phyloP scores from a whole-genome alignment of 805 yeast species.

The Wickerhamiella australiensis region DNA sequence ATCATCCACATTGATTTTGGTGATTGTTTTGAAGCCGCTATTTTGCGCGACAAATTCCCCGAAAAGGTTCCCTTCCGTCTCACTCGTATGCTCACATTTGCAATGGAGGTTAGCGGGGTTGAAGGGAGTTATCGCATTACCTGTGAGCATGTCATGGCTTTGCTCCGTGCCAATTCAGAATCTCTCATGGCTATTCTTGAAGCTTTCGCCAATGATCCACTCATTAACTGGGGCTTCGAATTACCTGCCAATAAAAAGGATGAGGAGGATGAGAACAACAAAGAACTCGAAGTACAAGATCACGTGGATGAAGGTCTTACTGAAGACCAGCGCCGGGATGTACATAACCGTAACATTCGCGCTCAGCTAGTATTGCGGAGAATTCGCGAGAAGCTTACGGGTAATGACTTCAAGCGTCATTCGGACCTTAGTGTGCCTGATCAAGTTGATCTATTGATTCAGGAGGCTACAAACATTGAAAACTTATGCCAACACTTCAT shows the following conservation, averaged over 20 bases:
- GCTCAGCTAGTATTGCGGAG: conserved; percentile 82
- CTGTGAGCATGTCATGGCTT: conserved; percentile 94
- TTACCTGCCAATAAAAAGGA: conserved; percentile 45
- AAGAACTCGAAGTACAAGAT: neutral
- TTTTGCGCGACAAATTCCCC: conserved; percentile 89
- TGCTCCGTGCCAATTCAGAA: conserved; percentile 84
- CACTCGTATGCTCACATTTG: conserved; percentile 93
- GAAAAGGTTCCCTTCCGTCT: conserved; percentile 96
- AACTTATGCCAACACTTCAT: conserved; percentile 92
- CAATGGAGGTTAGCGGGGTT: conserved; percentile 98
- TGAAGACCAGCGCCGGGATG: conserved; percentile 21
- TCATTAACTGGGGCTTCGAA: conserved; percentile 97
- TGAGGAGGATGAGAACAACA: conserved; percentile 9
- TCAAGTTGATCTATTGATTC: conserved; percentile 87
- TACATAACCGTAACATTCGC: conserved; percentile 54
- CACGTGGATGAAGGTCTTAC: conserved; percentile 17
- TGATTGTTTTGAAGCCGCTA: conserved; percentile 98
- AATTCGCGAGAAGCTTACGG: conserved; percentile 83
- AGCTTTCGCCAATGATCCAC: conserved; percentile 96
- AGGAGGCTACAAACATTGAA: conserved; percentile 93
- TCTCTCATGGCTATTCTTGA: conserved; percentile 95
- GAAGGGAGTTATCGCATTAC: conserved; percentile 96
- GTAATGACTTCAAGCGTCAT: conserved; percentile 74
- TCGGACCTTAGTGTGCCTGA: conserved; percentile 66
- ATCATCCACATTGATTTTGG: conserved; percentile 97